Evolutionary conservation across 805 yeast genomes (phyloP).

Genomic region (Wickerhamomyces queroliae): DNA sequence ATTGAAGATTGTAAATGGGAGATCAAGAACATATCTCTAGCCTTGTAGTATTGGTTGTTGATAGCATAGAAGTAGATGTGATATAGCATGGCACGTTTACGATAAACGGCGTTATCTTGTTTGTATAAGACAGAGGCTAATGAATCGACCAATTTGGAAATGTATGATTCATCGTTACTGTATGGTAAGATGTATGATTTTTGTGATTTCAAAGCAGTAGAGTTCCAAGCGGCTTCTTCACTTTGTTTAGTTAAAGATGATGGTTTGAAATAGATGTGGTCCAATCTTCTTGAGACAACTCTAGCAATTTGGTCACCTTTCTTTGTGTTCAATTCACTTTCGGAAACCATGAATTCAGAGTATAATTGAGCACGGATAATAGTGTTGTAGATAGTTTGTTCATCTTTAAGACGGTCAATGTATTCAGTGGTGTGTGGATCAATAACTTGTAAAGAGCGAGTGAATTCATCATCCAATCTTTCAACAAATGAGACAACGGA

Average conservation of each 20-base stretch:
- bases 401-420: conserved; percentile 85
- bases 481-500: conserved; percentile 83
- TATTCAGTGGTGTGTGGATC: conserved; percentile 97
- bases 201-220: conserved; percentile 25
- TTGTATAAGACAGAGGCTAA: conserved; percentile 61
- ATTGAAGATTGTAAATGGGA: conserved; percentile 83
- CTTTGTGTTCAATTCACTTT: conserved; percentile 22
- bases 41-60: conserved; percentile 75
- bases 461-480: conserved; percentile 92
- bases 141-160: conserved; percentile 55
- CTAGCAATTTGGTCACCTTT: conserved; percentile 57
- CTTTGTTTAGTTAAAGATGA: conserved; percentile 58
- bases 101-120: conserved; percentile 62
- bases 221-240: conserved; percentile 75
- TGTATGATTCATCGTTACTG: conserved; percentile 29
- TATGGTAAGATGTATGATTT: conserved; percentile 23
- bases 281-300: conserved; percentile 76
- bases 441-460: conserved; percentile 76
- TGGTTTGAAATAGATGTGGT: conserved; percentile 92
- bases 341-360: conserved; percentile 58
- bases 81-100: conserved; percentile 78
- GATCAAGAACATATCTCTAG: conserved; percentile 82
- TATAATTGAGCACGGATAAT: conserved; percentile 84
- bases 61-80: conserved; percentile 90
- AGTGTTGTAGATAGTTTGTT: conserved; percentile 65